Conservation (phyloP, 2,329 filamentous ascomycete species). For the Bisporella sp. region DNA sequence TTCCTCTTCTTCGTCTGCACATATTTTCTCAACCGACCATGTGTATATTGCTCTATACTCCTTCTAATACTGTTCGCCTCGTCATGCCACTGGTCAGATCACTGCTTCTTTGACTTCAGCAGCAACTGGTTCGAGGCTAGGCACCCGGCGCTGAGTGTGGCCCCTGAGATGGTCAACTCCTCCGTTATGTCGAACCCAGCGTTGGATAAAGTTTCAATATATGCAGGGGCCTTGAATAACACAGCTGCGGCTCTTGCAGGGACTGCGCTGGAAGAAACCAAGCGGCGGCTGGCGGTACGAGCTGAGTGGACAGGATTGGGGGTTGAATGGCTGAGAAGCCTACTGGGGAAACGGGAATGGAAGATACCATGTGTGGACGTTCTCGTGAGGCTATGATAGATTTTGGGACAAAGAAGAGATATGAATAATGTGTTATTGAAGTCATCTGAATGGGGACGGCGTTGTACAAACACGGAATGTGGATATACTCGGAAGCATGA, state of each 20-base stretch:
- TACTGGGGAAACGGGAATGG: constrained; percentile 82
- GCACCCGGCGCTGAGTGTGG: constrained; percentile 15
- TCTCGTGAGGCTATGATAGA: constrained; percentile 61
- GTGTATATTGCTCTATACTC: constrained; percentile 95
- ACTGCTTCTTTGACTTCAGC: constrained; percentile 85
- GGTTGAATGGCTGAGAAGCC: constrained; percentile 76
- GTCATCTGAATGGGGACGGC: no score
- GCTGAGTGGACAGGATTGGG: constrained; percentile 70
- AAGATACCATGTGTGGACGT: constrained; percentile 87
- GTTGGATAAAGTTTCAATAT: constrained; percentile 29
- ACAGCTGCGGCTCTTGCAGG: constrained; percentile 63
- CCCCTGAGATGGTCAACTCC: constrained; percentile 19
- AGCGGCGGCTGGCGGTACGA: constrained; percentile 40
- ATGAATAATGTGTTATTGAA: no score
- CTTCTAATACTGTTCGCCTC: constrained; percentile 92
- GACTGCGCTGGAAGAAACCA: constrained; percentile 56
- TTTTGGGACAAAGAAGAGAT: background rate
- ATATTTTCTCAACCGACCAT: constrained; percentile 93
- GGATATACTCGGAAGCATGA: no score
- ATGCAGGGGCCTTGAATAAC: constrained; percentile 48
- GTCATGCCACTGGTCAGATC: constrained; percentile 82
- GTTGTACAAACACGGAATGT: no score
- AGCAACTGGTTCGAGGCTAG: constrained; percentile 93
- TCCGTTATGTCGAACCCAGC: constrained; percentile 20
- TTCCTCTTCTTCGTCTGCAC: constrained; percentile 87